These are phyloP conservation scores for Rhododendron williamsianum DNA, from an alignment of 148 eudicot genomes.

Conservation along the genomic window DNA sequence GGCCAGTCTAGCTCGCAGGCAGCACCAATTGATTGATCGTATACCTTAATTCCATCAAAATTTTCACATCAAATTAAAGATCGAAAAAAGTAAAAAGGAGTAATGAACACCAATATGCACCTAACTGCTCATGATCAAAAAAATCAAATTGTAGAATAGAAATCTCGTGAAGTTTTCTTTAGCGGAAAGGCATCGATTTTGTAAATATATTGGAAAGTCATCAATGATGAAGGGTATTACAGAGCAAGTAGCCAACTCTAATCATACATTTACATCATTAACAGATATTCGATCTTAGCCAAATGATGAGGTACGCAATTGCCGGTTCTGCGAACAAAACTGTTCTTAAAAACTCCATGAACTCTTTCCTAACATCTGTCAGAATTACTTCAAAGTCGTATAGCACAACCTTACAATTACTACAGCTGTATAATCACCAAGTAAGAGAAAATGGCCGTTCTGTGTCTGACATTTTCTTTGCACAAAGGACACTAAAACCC, in stretches of 20 bases:
- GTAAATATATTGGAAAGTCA: background rate
- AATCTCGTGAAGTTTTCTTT: background rate
- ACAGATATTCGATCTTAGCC: background rate
- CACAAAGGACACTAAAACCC: background rate
- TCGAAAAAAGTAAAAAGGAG: background rate
- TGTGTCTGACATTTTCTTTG: background rate
- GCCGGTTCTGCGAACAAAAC: background rate
- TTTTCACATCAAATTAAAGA: conserved; percentile 9
- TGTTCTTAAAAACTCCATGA: background rate
- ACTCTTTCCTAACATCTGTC: background rate
- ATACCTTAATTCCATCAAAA: conserved; percentile 35
- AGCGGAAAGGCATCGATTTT: background rate
- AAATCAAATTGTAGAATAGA: background rate
- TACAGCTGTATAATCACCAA: background rate
- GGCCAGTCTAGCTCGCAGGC: conserved; percentile 68
- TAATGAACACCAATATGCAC: background rate
- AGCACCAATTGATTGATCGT: conserved; percentile 51
- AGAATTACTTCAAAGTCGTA: background rate
- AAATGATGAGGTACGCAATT: background rate
- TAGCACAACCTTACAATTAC: background rate
- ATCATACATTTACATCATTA: background rate
- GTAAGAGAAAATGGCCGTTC: background rate
- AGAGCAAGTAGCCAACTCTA: background rate
- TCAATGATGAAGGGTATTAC: background rate
- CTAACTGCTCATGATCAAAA: background rate